Conservation (phyloP, 345 rosid species). For the Acer negundo region DNA sequence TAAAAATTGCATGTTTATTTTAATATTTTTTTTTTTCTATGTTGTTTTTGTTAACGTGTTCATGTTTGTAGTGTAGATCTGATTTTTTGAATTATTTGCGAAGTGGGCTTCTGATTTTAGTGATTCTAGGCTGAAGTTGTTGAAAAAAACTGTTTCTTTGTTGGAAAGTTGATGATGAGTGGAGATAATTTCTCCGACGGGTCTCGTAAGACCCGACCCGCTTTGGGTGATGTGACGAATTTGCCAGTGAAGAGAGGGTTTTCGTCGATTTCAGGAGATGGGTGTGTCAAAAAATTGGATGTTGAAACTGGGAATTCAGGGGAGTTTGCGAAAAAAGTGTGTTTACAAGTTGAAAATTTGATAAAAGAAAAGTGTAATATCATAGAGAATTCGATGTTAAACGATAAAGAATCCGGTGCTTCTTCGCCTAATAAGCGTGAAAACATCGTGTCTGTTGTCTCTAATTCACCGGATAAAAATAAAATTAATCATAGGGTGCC, state of each 20-base stretch:
- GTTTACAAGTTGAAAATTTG: constrained; percentile 50
- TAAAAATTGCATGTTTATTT: too few species aligned
- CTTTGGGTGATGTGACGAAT: constrained; percentile 60
- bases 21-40: too few species aligned
- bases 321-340: constrained; percentile 36
- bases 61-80: neutral
- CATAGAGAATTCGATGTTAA: constrained; percentile 18
- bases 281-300: constrained; percentile 21
- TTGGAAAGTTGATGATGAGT: constrained; percentile 39
- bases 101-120: constrained; percentile 8
- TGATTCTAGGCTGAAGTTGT: neutral
- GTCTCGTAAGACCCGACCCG: constrained; percentile 30
- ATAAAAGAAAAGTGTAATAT: constrained; percentile 37
- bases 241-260: constrained; percentile 44
- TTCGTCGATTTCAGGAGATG: constrained; percentile 41
- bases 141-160: neutral
- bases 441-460: constrained; percentile 25
- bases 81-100: neutral
- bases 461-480: constrained; percentile 28
- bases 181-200: constrained; percentile 43
- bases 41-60: neutral
- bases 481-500: constrained; percentile 23
- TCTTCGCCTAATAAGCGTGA: constrained; percentile 15
- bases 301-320: constrained; percentile 28
- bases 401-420: constrained; percentile 25